Conservation (phyloP, 2,329 filamentous ascomycete species). For the Ascosphaera acerosa region DNA sequence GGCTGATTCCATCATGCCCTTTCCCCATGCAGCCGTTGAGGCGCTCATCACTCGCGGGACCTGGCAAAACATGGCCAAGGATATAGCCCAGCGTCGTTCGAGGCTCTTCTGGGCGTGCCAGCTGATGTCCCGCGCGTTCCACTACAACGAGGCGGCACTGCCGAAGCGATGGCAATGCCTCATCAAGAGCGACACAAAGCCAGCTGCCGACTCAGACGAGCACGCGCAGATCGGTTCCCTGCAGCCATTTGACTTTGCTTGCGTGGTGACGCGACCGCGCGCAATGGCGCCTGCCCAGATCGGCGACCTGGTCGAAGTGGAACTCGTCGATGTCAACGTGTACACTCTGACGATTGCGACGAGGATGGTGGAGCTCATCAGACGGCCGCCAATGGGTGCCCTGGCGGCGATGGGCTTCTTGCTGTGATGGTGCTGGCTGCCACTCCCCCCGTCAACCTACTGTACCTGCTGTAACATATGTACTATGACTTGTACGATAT, state of each 20-base stretch:
- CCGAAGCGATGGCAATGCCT: conserved; percentile 22
- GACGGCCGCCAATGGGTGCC: conserved; percentile 3
- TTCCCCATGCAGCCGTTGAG: conserved; percentile 23
- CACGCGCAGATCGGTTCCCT: conserved; percentile 5
- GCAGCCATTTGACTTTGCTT: conserved; percentile 7
- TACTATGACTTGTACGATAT: no score
- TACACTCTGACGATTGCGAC: conserved; percentile 5
- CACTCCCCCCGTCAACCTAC: background rate
- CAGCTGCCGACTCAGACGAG: conserved; percentile 1
- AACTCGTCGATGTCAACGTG: conserved; percentile 5
- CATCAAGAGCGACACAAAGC: conserved; percentile 9
- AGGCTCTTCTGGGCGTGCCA: conserved; percentile 25
- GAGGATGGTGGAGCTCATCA: conserved; percentile 4
- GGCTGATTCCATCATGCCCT: conserved; percentile 21
- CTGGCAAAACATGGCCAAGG: conserved; percentile 17
- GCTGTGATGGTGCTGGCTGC: background rate
- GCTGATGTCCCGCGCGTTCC: conserved; percentile 31
- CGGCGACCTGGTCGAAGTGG: conserved; percentile 7
- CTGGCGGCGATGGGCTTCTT: conserved; percentile 3
- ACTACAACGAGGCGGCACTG: conserved; percentile 27
- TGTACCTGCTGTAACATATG: conserved; percentile 4
- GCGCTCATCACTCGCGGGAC: conserved; percentile 21
- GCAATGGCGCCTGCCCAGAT: conserved; percentile 3
- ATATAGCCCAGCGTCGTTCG: conserved; percentile 16
- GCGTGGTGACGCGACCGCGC: conserved; percentile 4